Base-by-base conservation (phyloP, 1,139 yeast species). In the Saccharomyces hybrid region DNA sequence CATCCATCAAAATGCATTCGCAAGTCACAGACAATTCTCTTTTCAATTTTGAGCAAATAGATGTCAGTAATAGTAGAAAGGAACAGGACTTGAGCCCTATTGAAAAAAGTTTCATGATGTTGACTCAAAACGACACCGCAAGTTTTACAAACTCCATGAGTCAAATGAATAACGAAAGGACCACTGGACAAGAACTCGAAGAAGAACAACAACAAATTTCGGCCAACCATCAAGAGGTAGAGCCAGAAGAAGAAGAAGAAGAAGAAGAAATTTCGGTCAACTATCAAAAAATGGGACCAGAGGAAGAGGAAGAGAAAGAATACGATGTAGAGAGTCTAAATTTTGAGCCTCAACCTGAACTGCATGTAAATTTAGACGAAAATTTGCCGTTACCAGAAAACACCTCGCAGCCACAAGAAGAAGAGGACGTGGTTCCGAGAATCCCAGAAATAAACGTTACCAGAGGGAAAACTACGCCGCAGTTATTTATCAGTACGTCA, bases 61-160 rank as follows among this genome's bases (percentile, higher is more conserved):
- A 34, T 19, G n/a, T 24, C 11, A 7, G 12, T 38, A 38, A 16
- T 38, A 4, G 8, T 38, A 16, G 21, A 5, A 16, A 24, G n/a
- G 44, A 38, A 16, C 44, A 51, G 19, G 59, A 55, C 5, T 32
- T 64, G 54, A 61, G 64, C 48, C 71, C 70, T 8, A 64, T 67
- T 8, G 71, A 67, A 54, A 61, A 57, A 53, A 65, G 69, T 44
- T 67, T 66, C 49, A 60, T 64, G 64, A 63, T 64, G 62, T 56
- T 67, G 19, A 67, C 69, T 4, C 66, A 62, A 49, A 64, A 62
- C 48, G 64, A 63, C 44, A 51, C 58, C n/a, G 44, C 24, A 38
- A 38, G 44, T 19, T 3, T 19, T 16, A 12, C 9, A 9, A 38
- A 38, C 2, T 51, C 57, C 2, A 49, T 51, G 46, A 53, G 52